Evolutionary conservation across 2,329 filamentous ascomycete genomes (phyloP).

Genomic region (Aplosporella prunicola): DNA sequence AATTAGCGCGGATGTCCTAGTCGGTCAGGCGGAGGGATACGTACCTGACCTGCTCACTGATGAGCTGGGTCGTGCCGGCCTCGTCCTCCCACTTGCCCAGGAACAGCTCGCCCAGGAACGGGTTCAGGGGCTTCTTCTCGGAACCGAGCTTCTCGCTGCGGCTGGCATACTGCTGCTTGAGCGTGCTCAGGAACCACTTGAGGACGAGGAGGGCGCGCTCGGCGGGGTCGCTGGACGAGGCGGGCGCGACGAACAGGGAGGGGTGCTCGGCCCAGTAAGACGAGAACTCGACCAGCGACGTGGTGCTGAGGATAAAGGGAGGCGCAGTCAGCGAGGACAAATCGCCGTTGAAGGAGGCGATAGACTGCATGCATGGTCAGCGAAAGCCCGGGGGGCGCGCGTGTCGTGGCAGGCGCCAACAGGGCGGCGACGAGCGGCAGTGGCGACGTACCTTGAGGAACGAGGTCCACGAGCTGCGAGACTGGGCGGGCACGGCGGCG

Average conservation of each 20-base stretch:
- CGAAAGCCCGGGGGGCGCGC: neutral
- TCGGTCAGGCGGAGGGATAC: too few species aligned
- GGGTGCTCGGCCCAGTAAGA: conserved; percentile 50
- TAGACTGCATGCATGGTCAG: conserved; percentile 29
- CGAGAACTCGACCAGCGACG: conserved; percentile 48
- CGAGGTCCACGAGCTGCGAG: conserved; percentile 40
- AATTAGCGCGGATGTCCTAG: too few species aligned
- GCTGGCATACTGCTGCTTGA: conserved; percentile 75
- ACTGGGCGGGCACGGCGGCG: conserved; percentile 36
- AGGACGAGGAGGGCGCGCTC: conserved; percentile 81
- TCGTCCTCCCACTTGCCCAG: conserved; percentile 81
- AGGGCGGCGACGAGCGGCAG: neutral
- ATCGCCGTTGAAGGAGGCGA: conserved; percentile 48
- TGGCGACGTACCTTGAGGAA: conserved; percentile 37
- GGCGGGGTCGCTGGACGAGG: conserved; percentile 65
- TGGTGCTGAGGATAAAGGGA: conserved; percentile 46
- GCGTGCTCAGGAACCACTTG: conserved; percentile 89
- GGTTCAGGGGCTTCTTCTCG: conserved; percentile 97
- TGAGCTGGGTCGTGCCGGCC: conserved; percentile 70
- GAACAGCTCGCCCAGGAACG: conserved; percentile 91
- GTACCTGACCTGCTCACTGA: conserved; percentile 87
- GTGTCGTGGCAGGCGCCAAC: neutral
- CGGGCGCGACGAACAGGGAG: conserved; percentile 68
- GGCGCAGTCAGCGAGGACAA: conserved; percentile 48
- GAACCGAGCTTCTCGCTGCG: conserved; percentile 74